These are phyloP conservation scores for Clathrospora elynae DNA, from an alignment of 2,329 filamentous ascomycete genomes.

Conservation along the genomic window DNA sequence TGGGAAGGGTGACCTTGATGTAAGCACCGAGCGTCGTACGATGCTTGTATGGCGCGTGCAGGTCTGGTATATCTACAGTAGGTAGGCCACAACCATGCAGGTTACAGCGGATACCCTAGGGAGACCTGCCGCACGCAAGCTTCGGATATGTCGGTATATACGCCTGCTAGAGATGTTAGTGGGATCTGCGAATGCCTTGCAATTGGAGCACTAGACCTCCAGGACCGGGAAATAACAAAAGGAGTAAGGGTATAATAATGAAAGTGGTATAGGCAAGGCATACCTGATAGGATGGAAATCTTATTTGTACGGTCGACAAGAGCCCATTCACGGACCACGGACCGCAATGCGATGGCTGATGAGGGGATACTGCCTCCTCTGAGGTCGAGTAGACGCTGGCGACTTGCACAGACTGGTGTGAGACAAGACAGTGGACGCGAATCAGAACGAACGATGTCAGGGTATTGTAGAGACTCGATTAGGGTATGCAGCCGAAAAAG, in stretches of 20 bases:
- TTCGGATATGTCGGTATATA: conserved; percentile 17
- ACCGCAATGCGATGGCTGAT: conserved; percentile 30
- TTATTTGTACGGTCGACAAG: conserved; percentile 30
- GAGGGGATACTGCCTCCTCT: conserved; percentile 27
- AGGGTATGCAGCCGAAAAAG: conserved; percentile 10
- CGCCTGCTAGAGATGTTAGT: conserved; percentile 9
- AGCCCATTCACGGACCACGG: conserved; percentile 30
- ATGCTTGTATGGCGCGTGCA: conserved; percentile 29
- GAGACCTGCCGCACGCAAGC: conserved; percentile 33
- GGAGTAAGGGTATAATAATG: conserved; percentile 23
- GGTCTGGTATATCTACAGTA: conserved; percentile 28
- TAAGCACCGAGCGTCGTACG: conserved; percentile 30
- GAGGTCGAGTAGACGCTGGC: conserved; percentile 22
- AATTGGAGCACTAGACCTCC: conserved; percentile 20
- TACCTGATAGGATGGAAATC: conserved; percentile 37
- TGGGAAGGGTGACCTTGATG: conserved; percentile 12
- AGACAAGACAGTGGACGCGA: conserved; percentile 14
- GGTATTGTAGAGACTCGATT: conserved; percentile 6
- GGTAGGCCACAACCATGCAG: conserved; percentile 35
- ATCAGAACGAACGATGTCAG: conserved; percentile 4
- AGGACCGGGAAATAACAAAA: conserved; percentile 8
- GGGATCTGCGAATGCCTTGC: conserved; percentile 19
- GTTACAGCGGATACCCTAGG: conserved; percentile 25
- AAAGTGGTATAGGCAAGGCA: conserved; percentile 42
- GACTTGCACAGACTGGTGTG: conserved; percentile 24